Conservation (phyloP, 2,329 filamentous ascomycete species). For the Epichloe glyceriae region DNA sequence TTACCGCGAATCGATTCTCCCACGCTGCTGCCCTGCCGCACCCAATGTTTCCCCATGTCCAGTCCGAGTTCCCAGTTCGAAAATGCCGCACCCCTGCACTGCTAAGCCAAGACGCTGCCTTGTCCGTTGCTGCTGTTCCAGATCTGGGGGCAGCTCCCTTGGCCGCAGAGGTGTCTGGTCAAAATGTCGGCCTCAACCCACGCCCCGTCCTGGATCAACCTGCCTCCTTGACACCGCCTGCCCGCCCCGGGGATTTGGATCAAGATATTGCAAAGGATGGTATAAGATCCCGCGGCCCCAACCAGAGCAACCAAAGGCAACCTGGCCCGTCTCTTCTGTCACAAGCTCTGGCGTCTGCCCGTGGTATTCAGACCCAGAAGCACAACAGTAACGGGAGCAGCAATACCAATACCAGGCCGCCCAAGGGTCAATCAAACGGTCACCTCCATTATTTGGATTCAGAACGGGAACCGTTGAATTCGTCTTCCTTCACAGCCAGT, state of each 20-base stretch:
- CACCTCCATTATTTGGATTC: not conserved
- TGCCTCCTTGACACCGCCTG: slow-evolving; percentile 1
- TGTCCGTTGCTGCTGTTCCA: slow-evolving; percentile 2
- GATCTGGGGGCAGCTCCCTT: slow-evolving; percentile 1
- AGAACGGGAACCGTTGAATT: not conserved
- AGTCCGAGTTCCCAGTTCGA: slow-evolving; percentile 34
- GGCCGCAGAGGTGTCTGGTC: slow-evolving; percentile 9
- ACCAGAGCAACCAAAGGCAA: slow-evolving; percentile 19
- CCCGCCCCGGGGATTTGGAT: slow-evolving; percentile 3
- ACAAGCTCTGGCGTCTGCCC: slow-evolving; percentile 45
- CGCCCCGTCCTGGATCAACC: not conserved
- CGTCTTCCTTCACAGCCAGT: not conserved
- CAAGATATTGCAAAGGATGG: slow-evolving; percentile 9
- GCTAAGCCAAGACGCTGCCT: slow-evolving; percentile 21
- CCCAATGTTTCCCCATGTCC: slow-evolving; percentile 48
- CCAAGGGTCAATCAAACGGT: not conserved
- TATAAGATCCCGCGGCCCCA: slow-evolving; percentile 35
- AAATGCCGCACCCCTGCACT: slow-evolving; percentile 41
- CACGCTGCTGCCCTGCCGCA: slow-evolving; percentile 17
- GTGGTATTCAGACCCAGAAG: slow-evolving; percentile 28
- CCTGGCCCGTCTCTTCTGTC: slow-evolving; percentile 42
- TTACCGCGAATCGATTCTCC: slow-evolving; percentile 12
- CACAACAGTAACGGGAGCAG: not conserved
- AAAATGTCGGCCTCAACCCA: slow-evolving; percentile 5
- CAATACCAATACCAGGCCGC: not conserved